A percentile compares a stretch with the other conserved stretches of the same genome.
These are phyloP conservation scores for Suhomyces guaymorum DNA, from an alignment of 1,139 yeast genomes.

Conservation along the genomic window DNA sequence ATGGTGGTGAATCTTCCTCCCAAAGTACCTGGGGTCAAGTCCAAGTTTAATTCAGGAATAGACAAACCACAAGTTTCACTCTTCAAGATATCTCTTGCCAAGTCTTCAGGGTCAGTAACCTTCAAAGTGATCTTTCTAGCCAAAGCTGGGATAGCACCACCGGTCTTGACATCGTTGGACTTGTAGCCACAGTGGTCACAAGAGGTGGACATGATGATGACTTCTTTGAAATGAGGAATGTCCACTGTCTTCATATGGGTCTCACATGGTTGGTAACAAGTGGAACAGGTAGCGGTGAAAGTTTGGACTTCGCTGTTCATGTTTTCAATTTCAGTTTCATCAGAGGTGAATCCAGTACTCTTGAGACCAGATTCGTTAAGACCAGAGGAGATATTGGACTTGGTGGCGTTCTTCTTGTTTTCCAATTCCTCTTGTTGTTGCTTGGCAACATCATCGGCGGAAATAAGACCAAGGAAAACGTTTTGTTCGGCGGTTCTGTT, in stretches of 20 bases:
- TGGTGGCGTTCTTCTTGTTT: conserved; percentile 41
- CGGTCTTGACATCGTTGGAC: conserved; percentile 97
- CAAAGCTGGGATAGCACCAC: conserved; percentile 89
- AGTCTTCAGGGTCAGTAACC: conserved; percentile 89
- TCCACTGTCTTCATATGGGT: conserved; percentile 97
- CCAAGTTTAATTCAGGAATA: conserved; percentile 87
- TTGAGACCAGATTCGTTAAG: conserved; percentile 40
- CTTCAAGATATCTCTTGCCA: conserved; percentile 91
- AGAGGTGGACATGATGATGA: conserved; percentile 90
- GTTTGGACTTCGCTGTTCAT: conserved; percentile 88
- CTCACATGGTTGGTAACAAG: conserved; percentile 77
- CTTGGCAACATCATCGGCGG: conserved; percentile 72
- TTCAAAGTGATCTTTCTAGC: conserved; percentile 75
- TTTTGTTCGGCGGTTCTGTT: conserved; percentile 87
- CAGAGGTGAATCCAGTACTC: conserved; percentile 60
- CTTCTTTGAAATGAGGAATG: conserved; percentile 98
- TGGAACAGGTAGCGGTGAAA: conserved; percentile 88
- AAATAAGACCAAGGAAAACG: conserved; percentile 79
- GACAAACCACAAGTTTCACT: conserved; percentile 88
- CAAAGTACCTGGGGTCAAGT: conserved; percentile 92
- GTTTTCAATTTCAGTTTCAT: conserved; percentile 80
- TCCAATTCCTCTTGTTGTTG: conserved; percentile 45
- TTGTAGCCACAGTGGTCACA: conserved; percentile 95
- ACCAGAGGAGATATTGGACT: conserved; percentile 29
- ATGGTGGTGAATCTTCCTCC: conserved; percentile 98